Base-by-base conservation (phyloP, 2,329 filamentous ascomycete genomes). In the Aureobasidium melanogenum region DNA sequence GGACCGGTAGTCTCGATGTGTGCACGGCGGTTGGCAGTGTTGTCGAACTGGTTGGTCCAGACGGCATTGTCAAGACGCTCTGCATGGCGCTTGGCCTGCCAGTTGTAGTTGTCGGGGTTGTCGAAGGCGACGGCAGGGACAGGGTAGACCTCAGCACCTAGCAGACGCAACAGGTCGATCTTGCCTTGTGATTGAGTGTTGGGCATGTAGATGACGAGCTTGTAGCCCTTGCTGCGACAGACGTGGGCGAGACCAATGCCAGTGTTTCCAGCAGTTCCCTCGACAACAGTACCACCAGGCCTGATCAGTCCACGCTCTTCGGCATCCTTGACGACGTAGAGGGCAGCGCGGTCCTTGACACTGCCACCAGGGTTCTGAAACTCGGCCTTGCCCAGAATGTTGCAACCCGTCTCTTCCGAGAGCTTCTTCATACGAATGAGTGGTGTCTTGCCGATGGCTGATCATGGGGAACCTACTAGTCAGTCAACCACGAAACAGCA, bases 21-120 rank as follows among this genome's bases (percentile, higher is more conserved):
- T 51, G 94, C 94, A 70, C 89, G 86, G 57, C 94, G 84, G 76
- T 99, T 99, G 58, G 94, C 94, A 57, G 82, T 86, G 79, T 99
- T 99, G 74, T 99, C 94, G 77, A 99, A 99, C 77, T 99, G 94
- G 76, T 99, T 95, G 47, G 94, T 99, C 94, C 94, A 99, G 15
- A 97, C 92, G 9, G 93, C 91, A 69, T 94, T 94, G 17, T 90
- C 87, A 52, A 95, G 77, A 2, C 80, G 75, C 73, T 94, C 91
- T n/a, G 94, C 94, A 75, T 97, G 93, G 44, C 93, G 81, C 63
- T 83, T 83, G 5, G 94, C 94, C 79, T 96, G 93, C 77, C 97
- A 93, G 78, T 99, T 99, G 82, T 97, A 99, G 78, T 99, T 99
- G 47, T 91, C 80, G 17, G 91, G 90, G 78, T 97, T 90, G 65